Percentiles rank a stretch among this genome's conserved stretches.
Evolutionary conservation across 164 flowering plant genomes (phyloP).

Genomic region (Platanus orientalis): DNA sequence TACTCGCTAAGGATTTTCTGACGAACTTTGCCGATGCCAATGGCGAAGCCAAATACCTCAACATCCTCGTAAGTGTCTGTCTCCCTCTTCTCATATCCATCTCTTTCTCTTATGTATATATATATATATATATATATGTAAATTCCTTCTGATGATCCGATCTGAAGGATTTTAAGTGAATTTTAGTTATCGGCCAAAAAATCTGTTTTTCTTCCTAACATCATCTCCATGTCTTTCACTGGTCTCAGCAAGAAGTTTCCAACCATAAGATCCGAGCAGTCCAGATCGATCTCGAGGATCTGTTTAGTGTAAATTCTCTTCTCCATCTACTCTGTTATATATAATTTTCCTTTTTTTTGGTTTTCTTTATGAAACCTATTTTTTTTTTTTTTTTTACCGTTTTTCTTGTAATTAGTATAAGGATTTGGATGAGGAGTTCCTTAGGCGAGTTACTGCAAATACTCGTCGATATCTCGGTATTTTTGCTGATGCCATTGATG

Average conservation of each 20-base stretch:
- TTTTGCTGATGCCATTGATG: conserved; percentile 84
- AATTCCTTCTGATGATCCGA: too few species aligned
- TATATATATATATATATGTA: too few species aligned
- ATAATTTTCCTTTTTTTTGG: neutral
- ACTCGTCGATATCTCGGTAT: conserved; percentile 75
- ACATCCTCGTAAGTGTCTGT: conserved; percentile 57
- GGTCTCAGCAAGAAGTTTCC: conserved; percentile 87
- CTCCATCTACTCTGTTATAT: neutral
- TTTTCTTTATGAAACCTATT: conserved; percentile 1
- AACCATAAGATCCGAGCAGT: conserved; percentile 60
- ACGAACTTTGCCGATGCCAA: conserved; percentile 61
- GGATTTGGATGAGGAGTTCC: conserved; percentile 81
- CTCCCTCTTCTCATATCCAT: neutral
- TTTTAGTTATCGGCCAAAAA: neutral
- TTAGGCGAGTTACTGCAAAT: conserved; percentile 67
- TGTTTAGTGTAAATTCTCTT: conserved; percentile 45
- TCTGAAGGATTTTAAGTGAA: too few species aligned
- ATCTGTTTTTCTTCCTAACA: neutral
- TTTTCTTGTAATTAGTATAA: conserved; percentile 52
- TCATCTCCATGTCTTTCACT: neutral
- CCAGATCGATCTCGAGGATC: conserved; percentile 78
- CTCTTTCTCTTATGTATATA: too few species aligned
- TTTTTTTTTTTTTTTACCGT: neutral
- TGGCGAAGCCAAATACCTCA: conserved; percentile 85
- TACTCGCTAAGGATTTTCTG: conserved; percentile 71